Evolutionary conservation across 441 rosid species (phyloP).

Genomic region (Aleurites moluccanus): DNA sequence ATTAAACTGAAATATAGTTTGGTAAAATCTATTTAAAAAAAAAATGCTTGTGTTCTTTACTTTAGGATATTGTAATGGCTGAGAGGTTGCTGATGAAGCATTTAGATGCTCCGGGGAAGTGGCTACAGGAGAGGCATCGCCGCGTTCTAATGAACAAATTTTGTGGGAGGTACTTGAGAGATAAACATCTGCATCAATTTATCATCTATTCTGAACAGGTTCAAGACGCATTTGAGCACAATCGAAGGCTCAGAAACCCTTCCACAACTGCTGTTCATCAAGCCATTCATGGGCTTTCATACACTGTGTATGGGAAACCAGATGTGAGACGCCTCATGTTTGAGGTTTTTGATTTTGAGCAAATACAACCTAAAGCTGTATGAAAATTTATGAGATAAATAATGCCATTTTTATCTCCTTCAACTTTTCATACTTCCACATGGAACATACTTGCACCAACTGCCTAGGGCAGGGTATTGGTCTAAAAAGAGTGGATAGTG

Average conservation of each 20-base stretch:
- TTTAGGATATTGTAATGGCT: constrained; percentile 84
- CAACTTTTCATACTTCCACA: background rate
- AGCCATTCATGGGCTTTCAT: constrained; percentile 84
- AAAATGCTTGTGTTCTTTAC: background rate
- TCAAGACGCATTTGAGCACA: constrained; percentile 74
- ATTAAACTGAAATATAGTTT: background rate
- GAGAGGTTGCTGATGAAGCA: constrained; percentile 93
- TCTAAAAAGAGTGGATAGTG: background rate
- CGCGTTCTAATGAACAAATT: constrained; percentile 86
- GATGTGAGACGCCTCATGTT: constrained; percentile 93
- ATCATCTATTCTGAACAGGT: constrained; percentile 70
- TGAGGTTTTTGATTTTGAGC: constrained; percentile 93
- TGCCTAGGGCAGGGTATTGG: background rate
- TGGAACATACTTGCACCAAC: background rate
- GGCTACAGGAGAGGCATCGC: constrained; percentile 89
- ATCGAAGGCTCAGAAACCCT: constrained; percentile 76
- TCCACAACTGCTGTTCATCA: constrained; percentile 83
- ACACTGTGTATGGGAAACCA: constrained; percentile 73
- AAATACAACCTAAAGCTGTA: constrained; percentile 80
- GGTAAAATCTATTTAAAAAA: constrained; percentile 1
- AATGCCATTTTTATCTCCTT: background rate
- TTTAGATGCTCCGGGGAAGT: constrained; percentile 85
- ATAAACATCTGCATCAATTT: constrained; percentile 62
- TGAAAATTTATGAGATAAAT: constrained; percentile 28
- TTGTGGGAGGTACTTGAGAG: constrained; percentile 83